Conservation (phyloP, 495 filamentous ascomycete genomes). For the Parachaetomium inaequale region DNA sequence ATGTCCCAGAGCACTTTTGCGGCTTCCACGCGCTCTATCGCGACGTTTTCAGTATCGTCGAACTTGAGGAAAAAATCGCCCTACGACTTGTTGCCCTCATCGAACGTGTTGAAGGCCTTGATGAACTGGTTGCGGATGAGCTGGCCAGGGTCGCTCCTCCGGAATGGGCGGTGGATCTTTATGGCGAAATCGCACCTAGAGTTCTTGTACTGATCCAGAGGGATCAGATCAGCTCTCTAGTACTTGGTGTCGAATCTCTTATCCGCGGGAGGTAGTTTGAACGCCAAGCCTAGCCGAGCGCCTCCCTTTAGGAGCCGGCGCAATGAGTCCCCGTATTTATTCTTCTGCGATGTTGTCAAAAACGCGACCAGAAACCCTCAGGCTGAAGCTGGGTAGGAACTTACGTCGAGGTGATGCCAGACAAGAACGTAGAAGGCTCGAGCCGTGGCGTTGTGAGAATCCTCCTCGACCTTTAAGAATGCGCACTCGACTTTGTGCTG, state of each 20-base stretch:
- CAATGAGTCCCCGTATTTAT: no score
- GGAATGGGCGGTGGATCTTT: background rate
- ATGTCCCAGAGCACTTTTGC: no score
- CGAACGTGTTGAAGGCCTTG: background rate
- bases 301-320: no score
- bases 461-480: background rate
- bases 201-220: background rate
- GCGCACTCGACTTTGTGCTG: background rate
- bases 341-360: no score
- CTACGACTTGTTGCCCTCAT: background rate
- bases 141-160: background rate
- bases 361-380: no score
- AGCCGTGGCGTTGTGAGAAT: background rate
- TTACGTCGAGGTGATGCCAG: background rate
- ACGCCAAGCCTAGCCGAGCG: no score
- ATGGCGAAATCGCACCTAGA: background rate
- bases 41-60: background rate
- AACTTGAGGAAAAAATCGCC: background rate
- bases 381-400: background rate
- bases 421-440: background rate
- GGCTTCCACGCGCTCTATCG: background rate
- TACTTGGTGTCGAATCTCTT: no score
- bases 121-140: background rate
- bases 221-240: background rate
- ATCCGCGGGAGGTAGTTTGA: no score